Base-by-base conservation (phyloP, 768 basidiomycete genomes). In the Trametes maxima region DNA sequence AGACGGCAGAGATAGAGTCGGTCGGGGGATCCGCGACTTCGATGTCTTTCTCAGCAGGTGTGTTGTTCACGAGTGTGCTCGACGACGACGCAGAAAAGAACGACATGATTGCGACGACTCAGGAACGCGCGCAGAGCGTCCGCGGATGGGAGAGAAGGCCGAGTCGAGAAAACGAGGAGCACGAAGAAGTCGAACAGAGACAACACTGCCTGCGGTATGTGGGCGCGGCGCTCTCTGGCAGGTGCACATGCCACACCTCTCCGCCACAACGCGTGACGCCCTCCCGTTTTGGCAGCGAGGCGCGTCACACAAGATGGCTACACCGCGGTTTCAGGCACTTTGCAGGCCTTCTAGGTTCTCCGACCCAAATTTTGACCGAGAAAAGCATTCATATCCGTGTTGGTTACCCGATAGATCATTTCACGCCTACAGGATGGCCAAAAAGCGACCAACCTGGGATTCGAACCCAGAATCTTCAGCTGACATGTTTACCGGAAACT, bases 1-100 rank as follows among this genome's bases (percentile, higher is more conserved):
- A 76, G 52, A 98, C 74, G 2, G 86, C 84, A 2, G 94, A 95
- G 62, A 96, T 91, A 13, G 92, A 93, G 72, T 98, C 96, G 10
- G 84, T 72, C 3, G 94, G 94, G 0, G 92, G 89, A 59, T 94
- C 88, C 6, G 80, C 72, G 49, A 96, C 84, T 67, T 94, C 92
- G 57, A 93, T 78, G 72, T 95, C 93, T 74, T 89, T 92, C 49
- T 91, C 88, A 3, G 78, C 76, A 0, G 79, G 25, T 5, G 80
- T 67, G 12, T 71, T 42, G 22, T 68, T 59, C 42, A 64, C 69
- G 19, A 82, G 73, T 10, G 82, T 44, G 59, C 72, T 68, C 35
- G 77, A 44, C 13, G 76, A 48, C 14, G 78, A 69, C 3, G 72
- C 37, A 25, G 67, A 63, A 61, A 81, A 82, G 76, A 82, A 82